Base-by-base conservation (phyloP, 1,139 yeast genomes). In the Martiniozyma asiatica region DNA sequence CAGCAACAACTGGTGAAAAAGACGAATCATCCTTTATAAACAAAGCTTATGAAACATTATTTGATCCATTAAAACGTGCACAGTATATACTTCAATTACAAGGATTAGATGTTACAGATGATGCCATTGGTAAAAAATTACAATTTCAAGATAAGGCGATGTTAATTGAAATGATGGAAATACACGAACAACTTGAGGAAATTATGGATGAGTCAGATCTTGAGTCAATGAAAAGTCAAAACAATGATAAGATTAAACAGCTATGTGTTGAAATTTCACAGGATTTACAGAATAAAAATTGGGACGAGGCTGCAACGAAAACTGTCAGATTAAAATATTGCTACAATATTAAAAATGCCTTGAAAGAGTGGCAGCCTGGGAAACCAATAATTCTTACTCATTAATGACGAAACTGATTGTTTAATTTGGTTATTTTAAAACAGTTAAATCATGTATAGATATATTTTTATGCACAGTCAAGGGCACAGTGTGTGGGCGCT, bases 271-370 rank as follows among this genome's bases (percentile, higher is more conserved):
- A 35, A 3, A 49, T 69, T 30, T 56, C 55, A 3, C 38, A 45
- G 5, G 59, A 65, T 5, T 65, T 65, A 38, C 42, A 43, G 2
- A 21, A 36, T 0, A 51, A 54, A 14, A 60, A 72, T 32, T 67
- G 75, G 63, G 67, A 70, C 14, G 48, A 51, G 1, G 77, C 92
- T 16, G 70, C 78, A 36, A 55, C 67, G 36, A 73, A 74, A 37
- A 78, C 93, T 1, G 70, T 84, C 18, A 67, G 69, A 40, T 56
- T 89, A 39, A 81, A 81, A 49, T 89, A 85, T 50, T 87, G 95
- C 94, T 67, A 65, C 29, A 85, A 81, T 48, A 73, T 87, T 25
- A 72, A 71, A 30, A 67, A 66, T 29, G 87, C 82, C 5, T 67
- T 85, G 27, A 71, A 69, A 42, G 87, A 81, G 31, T 78, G 89